Conservation (phyloP, 768 basidiomycete species). For the Phanerochaete carnosa region DNA sequence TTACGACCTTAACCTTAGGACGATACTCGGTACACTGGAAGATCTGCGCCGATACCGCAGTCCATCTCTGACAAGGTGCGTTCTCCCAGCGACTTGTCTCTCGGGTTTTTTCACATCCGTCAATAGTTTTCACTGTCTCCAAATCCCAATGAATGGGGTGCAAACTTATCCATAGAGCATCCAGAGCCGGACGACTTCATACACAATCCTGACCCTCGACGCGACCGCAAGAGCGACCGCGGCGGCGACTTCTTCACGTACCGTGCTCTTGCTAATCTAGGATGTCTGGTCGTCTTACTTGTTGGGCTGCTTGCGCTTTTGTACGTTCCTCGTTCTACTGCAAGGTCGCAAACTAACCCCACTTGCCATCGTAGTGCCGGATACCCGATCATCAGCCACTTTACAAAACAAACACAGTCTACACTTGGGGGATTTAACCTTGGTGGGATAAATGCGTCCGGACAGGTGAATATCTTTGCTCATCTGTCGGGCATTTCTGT, state of each 20-base stretch:
- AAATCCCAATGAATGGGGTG: conserved; percentile 67
- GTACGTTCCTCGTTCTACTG: conserved; percentile 53
- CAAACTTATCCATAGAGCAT: conserved; percentile 61
- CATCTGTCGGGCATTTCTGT: neutral
- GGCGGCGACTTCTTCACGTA: conserved; percentile 45
- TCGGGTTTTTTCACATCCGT: neutral
- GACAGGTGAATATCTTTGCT: conserved; percentile 33
- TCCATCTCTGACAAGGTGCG: conserved; percentile 30
- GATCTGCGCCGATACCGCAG: conserved; percentile 6
- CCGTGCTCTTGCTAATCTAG: conserved; percentile 67
- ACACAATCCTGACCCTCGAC: conserved; percentile 54
- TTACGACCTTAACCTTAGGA: conserved; percentile 14
- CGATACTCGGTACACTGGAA: conserved; percentile 19
- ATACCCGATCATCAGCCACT: conserved; percentile 38
- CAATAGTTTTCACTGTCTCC: conserved; percentile 59
- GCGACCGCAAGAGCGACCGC: conserved; percentile 23
- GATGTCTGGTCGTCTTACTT: conserved; percentile 59
- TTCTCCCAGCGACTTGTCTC: neutral
- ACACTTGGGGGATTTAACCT: conserved; percentile 39
- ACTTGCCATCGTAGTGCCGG: conserved; percentile 30
- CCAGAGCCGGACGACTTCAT: conserved; percentile 67
- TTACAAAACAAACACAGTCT: conserved; percentile 24
- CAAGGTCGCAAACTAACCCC: conserved; percentile 21
- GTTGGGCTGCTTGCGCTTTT: conserved; percentile 50
- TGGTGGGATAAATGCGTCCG: conserved; percentile 41